Conservation (phyloP, 2,329 filamentous ascomycete species). For the Endothia cerciana region DNA sequence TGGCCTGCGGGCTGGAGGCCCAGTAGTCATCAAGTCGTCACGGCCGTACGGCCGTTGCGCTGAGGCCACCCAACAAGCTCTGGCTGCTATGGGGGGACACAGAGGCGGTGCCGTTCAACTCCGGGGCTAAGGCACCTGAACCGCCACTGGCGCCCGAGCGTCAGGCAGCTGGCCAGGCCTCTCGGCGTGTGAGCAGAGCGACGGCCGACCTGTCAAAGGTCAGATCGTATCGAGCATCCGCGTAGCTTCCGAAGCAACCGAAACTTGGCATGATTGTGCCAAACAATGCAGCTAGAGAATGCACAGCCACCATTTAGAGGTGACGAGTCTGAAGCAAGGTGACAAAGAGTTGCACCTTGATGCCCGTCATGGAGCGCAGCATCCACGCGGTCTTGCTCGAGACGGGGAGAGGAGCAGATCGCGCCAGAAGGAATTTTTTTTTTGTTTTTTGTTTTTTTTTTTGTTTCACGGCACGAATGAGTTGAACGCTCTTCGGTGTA, state of each 20-base stretch:
- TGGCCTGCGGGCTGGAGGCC: not conserved
- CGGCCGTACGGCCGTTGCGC: conserved; percentile 30
- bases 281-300: not conserved
- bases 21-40: not conserved
- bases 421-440: not conserved
- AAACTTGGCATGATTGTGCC: not conserved
- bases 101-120: conserved; percentile 11
- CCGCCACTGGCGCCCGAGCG: conserved; percentile 21
- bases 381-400: not conserved
- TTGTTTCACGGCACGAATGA: too few species aligned
- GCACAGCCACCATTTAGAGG: not conserved
- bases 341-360: too few species aligned
- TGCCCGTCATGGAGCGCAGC: too few species aligned
- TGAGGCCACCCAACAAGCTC: conserved; percentile 11
- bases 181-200: conserved; percentile 8
- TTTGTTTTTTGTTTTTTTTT: too few species aligned
- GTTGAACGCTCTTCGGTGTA: not conserved
- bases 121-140: conserved; percentile 11
- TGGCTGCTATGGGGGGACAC: too few species aligned
- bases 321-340: not conserved
- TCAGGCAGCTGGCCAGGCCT: conserved; percentile 10
- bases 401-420: not conserved
- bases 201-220: conserved; percentile 18
- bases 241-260: not conserved
- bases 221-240: conserved; percentile 5